Conservation (phyloP, 352 stramenopile species). For the Aphanomyces stellatus region DNA sequence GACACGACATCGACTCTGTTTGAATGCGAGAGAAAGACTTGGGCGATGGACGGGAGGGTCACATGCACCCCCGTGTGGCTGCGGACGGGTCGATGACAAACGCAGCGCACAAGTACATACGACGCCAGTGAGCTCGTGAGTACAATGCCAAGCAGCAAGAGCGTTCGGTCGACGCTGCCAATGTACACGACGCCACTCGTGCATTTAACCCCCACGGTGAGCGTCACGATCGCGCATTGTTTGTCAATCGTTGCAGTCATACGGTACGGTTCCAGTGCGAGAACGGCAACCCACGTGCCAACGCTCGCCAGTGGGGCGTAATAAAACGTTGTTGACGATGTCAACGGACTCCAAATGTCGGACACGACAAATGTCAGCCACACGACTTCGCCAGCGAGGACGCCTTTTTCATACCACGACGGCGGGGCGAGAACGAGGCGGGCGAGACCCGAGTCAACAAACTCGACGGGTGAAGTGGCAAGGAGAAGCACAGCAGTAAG, state of each 20-base stretch:
- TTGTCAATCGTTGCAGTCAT: neutral
- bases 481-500: neutral
- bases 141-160: neutral
- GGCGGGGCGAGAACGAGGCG: neutral
- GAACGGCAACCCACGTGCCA: neutral
- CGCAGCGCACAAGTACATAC: too few relatives aligned
- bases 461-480: neutral
- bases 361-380: constrained; percentile 10
- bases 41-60: too few relatives aligned
- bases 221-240: neutral
- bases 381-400: neutral
- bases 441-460: neutral
- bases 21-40: too few relatives aligned
- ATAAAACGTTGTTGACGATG: neutral
- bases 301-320: neutral
- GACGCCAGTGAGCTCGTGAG: neutral
- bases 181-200: neutral
- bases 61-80: too few relatives aligned
- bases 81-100: too few relatives aligned
- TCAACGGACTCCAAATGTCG: neutral
- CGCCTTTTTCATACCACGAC: neutral
- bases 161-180: neutral
- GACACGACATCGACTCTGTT: too few relatives aligned
- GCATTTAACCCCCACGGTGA: neutral
- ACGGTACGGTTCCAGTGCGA: neutral